A percentile compares a stretch with the other conserved stretches of the same genome.
phyloP scores from a whole-genome alignment of 2,329 filamentous ascomycete genomes.

The Fusarium redolens region DNA sequence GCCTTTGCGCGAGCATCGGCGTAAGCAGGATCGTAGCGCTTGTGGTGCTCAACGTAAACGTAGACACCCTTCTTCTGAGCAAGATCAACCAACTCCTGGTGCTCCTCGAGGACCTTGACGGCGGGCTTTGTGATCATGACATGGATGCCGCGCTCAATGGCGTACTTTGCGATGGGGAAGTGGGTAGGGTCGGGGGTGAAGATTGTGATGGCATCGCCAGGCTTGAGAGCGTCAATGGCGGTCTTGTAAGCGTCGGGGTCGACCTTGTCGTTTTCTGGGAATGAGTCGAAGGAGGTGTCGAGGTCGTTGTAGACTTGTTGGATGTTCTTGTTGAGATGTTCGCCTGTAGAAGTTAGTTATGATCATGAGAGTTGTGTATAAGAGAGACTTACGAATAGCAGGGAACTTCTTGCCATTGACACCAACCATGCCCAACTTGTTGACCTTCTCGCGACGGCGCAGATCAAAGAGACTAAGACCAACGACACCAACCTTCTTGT shows the following conservation, averaged over 20 bases:
- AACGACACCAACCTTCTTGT: constrained; percentile 97
- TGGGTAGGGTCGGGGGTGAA: constrained; percentile 96
- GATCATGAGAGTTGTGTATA: neutral
- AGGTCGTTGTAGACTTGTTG: constrained; percentile 87
- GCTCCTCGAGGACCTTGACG: constrained; percentile 84
- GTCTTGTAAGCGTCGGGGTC: constrained; percentile 88
- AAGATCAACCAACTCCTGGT: constrained; percentile 79
- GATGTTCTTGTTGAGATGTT: constrained; percentile 90
- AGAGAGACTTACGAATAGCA: constrained; percentile 76
- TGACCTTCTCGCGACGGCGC: constrained; percentile 87
- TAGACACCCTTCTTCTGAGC: constrained; percentile 82
- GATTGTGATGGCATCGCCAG: constrained; percentile 92
- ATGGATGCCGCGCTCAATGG: constrained; percentile 87
- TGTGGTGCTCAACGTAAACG: constrained; percentile 96
- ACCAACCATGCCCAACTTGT: constrained; percentile 87
- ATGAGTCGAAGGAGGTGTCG: constrained; percentile 87
- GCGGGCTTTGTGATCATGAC: constrained; percentile 95
- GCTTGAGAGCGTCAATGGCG: constrained; percentile 84
- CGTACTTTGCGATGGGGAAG: constrained; percentile 91
- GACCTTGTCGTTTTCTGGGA: constrained; percentile 76
- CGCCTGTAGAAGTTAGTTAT: constrained; percentile 60
- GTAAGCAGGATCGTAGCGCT: constrained; percentile 94
- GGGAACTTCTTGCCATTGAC: constrained; percentile 91
- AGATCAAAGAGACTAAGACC: constrained; percentile 91
- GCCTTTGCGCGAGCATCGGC: constrained; percentile 85